Base-by-base conservation (phyloP, 371 early-diverging fungal species). In the Choanephora cucurbitarum region DNA sequence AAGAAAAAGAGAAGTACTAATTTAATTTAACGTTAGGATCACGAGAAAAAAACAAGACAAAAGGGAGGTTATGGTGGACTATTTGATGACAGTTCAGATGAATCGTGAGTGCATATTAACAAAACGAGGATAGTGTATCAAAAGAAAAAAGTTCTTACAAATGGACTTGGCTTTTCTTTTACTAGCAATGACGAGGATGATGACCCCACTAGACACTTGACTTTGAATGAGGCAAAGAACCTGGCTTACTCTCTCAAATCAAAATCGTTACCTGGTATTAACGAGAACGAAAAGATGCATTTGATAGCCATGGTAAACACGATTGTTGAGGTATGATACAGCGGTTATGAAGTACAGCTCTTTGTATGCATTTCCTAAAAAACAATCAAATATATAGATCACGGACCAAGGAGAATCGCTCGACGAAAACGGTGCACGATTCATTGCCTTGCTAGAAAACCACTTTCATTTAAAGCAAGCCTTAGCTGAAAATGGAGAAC, bases 361-460 rank as follows among this genome's bases (percentile, higher is more conserved):
- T 24, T 23, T 10, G 2, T 21, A 0, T 54, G 34, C 11, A 10
- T 4, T 1, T 1, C 5, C 7, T 11, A n/a, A 7, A 51, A n/a
- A 23, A 1, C 5, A 23, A 3, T 40, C 24, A 22, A 34, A 15
- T 46, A 11, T 15, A 18, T 54, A 91, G 89, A 77, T 91, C 13
- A 85, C 89, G 19, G 63, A 72, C 41, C 86, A 87, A 61, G 79
- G 84, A 40, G 79, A 83, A 14, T 80, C 93, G 1, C 63, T 95
- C n/a, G 97, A 96, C 63, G 88, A 87, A 58, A 95, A 91, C 65
- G 97, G 94, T n/a, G 78, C 86, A 22, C 81, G 95, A 11, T 96
- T 89, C 65, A 76, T 91, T 14, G 77, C 92, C 31, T 76, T 85
- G 52, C 62, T 93, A 42, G 76, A 88, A 56, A 76, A 93, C 23